Conservation (phyloP, 805 yeast species). For the Teunomyces aglyptinius region DNA sequence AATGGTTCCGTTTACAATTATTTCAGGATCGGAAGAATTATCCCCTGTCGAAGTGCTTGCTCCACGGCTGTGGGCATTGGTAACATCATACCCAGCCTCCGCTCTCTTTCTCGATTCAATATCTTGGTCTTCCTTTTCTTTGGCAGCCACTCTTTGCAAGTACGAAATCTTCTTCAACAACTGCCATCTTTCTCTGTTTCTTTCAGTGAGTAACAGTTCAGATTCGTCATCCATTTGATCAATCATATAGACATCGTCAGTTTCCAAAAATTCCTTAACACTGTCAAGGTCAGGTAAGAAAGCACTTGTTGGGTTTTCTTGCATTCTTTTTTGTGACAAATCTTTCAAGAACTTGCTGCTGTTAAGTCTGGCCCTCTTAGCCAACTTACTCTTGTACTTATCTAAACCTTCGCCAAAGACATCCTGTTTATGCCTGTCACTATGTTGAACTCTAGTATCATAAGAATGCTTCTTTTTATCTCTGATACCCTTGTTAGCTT, state of each 20-base stretch:
- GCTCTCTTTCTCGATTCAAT: conserved; percentile 36
- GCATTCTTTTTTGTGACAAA: conserved; percentile 52
- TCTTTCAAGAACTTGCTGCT: conserved; percentile 55
- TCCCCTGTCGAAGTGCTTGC: neutral
- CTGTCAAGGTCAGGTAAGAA: conserved; percentile 59
- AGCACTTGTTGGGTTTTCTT: conserved; percentile 25
- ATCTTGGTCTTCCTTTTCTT: conserved; percentile 39
- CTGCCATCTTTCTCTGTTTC: conserved; percentile 63
- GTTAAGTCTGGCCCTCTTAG: conserved; percentile 49
- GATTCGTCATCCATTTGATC: conserved; percentile 38
- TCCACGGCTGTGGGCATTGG: neutral
- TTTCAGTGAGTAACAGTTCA: conserved; percentile 35
- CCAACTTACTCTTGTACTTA: conserved; percentile 48
- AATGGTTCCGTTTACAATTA: conserved; percentile 2
- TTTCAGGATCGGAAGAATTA: conserved; percentile 8
- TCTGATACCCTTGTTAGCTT: conserved; percentile 78
- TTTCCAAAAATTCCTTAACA: conserved; percentile 53
- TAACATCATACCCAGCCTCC: conserved; percentile 29
- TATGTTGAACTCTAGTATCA: conserved; percentile 77
- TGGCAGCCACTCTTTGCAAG: conserved; percentile 63
- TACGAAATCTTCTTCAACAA: conserved; percentile 70
- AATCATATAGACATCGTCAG: conserved; percentile 38
- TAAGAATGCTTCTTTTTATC: conserved; percentile 78
- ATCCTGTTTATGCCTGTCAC: conserved; percentile 62
- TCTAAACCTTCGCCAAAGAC: conserved; percentile 78